A percentile compares a stretch with the other conserved stretches of the same genome.
phyloP scores from a whole-genome alignment of 2,329 filamentous ascomycete genomes.

The Blastomyces gilchristii region DNA sequence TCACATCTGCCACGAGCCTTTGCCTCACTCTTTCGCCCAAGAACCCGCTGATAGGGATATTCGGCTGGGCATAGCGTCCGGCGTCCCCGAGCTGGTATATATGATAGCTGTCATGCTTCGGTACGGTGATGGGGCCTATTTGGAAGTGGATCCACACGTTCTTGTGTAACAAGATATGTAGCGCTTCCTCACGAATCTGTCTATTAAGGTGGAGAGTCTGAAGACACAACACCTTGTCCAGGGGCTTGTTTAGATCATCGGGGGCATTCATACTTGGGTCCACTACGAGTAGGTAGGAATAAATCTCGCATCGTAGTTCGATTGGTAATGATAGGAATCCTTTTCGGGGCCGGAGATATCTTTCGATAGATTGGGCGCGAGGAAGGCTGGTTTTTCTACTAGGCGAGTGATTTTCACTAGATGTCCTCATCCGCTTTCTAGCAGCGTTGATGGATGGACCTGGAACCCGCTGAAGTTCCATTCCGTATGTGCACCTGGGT shows the following conservation, averaged over 20 bases:
- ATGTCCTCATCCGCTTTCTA: neutral
- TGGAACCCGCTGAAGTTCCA: neutral
- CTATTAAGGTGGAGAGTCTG: neutral
- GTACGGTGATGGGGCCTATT: neutral
- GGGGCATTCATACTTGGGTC: neutral
- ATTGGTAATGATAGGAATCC: slow-evolving; percentile 3
- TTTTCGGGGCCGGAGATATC: neutral
- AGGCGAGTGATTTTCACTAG: neutral
- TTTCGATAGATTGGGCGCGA: neutral
- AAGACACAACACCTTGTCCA: neutral
- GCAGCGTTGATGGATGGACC: neutral
- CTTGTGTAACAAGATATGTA: neutral
- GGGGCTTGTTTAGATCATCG: neutral
- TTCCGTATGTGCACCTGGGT: neutral
- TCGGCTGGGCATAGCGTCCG: neutral
- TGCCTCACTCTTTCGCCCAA: neutral
- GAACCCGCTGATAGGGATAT: neutral
- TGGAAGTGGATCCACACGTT: slow-evolving; percentile 3
- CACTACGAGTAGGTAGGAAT: neutral
- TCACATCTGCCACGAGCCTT: neutral
- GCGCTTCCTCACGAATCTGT: slow-evolving; percentile 3
- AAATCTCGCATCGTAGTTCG: slow-evolving; percentile 6
- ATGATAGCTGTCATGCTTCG: neutral
- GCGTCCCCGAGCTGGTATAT: neutral
- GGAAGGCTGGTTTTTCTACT: neutral